Conservation (phyloP, 2,329 filamentous ascomycete genomes). For the Stagonosporopsis vannaccii region DNA sequence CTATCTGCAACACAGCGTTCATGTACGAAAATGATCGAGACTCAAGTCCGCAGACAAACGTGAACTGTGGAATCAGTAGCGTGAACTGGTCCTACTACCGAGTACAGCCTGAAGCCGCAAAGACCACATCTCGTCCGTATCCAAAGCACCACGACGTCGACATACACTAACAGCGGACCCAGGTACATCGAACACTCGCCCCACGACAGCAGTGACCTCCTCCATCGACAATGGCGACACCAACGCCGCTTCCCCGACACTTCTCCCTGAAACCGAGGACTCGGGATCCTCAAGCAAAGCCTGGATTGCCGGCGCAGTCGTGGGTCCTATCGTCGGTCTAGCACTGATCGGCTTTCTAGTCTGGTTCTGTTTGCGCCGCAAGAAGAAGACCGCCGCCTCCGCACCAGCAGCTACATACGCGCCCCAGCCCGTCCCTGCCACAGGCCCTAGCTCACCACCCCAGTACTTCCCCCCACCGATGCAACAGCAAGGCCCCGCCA, state of each 20-base stretch:
- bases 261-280: background rate
- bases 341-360: slow-evolving; percentile 26
- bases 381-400: slow-evolving; percentile 24
- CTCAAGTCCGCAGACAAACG: slow-evolving; percentile 31
- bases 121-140: slow-evolving; percentile 18
- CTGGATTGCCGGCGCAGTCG: slow-evolving; percentile 42
- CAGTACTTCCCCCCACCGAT: slow-evolving; percentile 29
- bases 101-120: slow-evolving; percentile 21
- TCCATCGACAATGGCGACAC: background rate
- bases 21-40: slow-evolving; percentile 35
- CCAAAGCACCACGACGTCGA: background rate
- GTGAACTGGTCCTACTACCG: slow-evolving; percentile 37
- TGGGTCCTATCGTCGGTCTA: slow-evolving; percentile 33
- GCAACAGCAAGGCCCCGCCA: slow-evolving; percentile 23
- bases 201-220: slow-evolving; percentile 2
- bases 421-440: slow-evolving; percentile 7
- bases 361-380: slow-evolving; percentile 29
- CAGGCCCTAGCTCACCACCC: slow-evolving; percentile 15
- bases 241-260: background rate
- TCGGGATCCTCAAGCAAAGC: slow-evolving; percentile 31
- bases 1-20: slow-evolving; percentile 36
- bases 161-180: background rate
- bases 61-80: slow-evolving; percentile 32
- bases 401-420: slow-evolving; percentile 11
- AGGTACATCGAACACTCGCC: slow-evolving; percentile 4